Conservation (phyloP, 495 filamentous ascomycete genomes). For the Aspergillus nanangensis region DNA sequence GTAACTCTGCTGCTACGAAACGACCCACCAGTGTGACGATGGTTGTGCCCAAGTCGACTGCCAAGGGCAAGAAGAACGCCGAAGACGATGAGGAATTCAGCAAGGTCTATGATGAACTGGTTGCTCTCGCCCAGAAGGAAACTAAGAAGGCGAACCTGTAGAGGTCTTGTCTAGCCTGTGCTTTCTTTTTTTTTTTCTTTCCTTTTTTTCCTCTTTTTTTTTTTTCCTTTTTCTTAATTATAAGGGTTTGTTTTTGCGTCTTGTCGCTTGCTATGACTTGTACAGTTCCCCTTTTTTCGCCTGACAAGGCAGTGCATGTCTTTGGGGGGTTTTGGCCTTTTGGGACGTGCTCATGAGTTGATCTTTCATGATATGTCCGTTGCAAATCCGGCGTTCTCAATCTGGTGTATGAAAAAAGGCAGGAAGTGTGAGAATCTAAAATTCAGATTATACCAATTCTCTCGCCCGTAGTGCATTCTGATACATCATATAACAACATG, state of each 20-base stretch:
- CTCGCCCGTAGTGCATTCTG: neutral
- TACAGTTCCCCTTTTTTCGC: conserved; percentile 42
- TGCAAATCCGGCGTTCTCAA: conserved; percentile 42
- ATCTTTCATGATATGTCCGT: conserved; percentile 36
- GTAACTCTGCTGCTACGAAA: conserved; percentile 87
- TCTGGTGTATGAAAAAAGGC: conserved; percentile 43
- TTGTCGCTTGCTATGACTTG: conserved; percentile 35
- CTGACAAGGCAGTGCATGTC: conserved; percentile 41
- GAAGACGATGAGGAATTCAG: conserved; percentile 62
- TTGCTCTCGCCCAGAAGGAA: conserved; percentile 72
- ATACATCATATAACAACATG: too few relatives aligned
- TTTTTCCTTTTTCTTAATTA: conserved; percentile 24
- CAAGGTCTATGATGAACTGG: conserved; percentile 66
- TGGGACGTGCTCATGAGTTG: conserved; percentile 30
- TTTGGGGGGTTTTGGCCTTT: conserved; percentile 38
- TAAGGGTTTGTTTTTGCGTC: conserved; percentile 22
- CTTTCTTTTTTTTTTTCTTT: conserved; percentile 16
- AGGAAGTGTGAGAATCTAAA: conserved; percentile 31
- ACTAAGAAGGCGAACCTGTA: conserved; percentile 43
- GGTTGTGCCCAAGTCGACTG: conserved; percentile 57
- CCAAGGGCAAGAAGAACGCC: conserved; percentile 49
- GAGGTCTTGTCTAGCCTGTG: conserved; percentile 4
- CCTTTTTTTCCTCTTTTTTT: conserved; percentile 24
- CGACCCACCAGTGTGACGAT: conserved; percentile 92
- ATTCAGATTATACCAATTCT: conserved; percentile 18